Conservation (phyloP, 352 stramenopile species). For the Sclerospora graminicola region DNA sequence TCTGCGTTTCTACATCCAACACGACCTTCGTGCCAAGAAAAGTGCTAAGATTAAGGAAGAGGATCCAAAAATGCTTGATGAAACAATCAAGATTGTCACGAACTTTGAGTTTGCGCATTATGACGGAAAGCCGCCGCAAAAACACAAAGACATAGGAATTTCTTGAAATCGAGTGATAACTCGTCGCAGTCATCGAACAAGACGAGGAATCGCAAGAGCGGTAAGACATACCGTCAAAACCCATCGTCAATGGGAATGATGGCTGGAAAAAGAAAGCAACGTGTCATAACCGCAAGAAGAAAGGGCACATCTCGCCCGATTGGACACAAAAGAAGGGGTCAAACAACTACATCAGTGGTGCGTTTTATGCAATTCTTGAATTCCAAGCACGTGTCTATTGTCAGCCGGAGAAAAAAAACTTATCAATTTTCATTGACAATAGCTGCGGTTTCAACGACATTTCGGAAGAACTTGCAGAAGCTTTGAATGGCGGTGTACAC, state of each 20-base stretch:
- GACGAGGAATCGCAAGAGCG: too few species aligned
- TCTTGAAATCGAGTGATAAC: too few species aligned
- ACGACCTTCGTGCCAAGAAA: conserved; percentile 6
- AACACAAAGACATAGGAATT: background rate
- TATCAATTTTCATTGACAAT: conserved; percentile 3
- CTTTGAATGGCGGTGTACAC: background rate
- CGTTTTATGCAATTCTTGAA: conserved; percentile 1
- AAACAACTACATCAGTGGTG: background rate
- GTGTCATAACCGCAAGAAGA: too few species aligned
- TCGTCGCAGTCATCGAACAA: too few species aligned
- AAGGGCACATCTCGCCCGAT: background rate
- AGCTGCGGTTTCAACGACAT: conserved; percentile 2
- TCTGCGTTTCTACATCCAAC: conserved; percentile 15
- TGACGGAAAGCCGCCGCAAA: conserved; percentile 1
- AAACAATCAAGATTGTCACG: conserved; percentile 4
- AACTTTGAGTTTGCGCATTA: conserved; percentile 12
- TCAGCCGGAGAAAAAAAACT: background rate
- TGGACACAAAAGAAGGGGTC: background rate
- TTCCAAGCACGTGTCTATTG: background rate
- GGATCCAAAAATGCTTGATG: conserved; percentile 2
- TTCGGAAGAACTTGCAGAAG: background rate
- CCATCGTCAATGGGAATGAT: too few species aligned
- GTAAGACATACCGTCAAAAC: too few species aligned
- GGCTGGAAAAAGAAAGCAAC: too few species aligned
- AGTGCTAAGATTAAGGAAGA: conserved; percentile 12